Base-by-base conservation (phyloP, 2,329 filamentous ascomycete species). In the Fusarium albidum region DNA sequence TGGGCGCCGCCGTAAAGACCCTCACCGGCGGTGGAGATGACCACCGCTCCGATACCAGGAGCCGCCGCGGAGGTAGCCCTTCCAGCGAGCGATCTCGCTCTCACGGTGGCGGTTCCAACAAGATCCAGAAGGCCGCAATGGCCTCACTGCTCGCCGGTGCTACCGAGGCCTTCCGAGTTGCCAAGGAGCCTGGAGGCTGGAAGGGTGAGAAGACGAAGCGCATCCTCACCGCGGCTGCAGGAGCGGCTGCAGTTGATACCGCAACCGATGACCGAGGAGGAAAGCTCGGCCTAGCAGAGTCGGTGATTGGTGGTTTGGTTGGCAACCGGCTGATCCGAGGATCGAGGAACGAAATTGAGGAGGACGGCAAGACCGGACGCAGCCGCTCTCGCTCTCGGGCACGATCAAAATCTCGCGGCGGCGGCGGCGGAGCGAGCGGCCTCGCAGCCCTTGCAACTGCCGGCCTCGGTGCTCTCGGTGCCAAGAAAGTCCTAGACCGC, bases 181-280 rank as follows among this genome's bases (percentile, higher is more conserved):
- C 93, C 71, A 96, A 94, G 68, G 90, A 95, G 58, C 90, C 92
- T 3, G 94, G 94, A 48, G 85, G 88, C 35, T 97, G 93, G 92
- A 89, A 88, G 59, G 94, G 93, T 31, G 89, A 91, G 59, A 97
- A 97, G 76, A 91, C 92, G 62, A 95, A 92, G 78, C 91, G 94
- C 45, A 85, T 98, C 55, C 83, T 96, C 41, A 97, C 94, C 17
- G 93, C 92, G 40, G 94, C 94, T 21, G 83, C 85, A 21, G 89
- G 91, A 74, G 92, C 94, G 54, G 94, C 91, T 63, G 90, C 92
- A 52, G 89, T 96, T 56, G 92, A 97, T 72, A 86, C 87, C 9
- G 88, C 87, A 18, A 82, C 92, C 34, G 82, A 92, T 66, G 79
- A 82, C 14, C 85, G 88, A 64, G 87, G 91, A 71, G 88, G 92